Evolutionary conservation across 768 basidiomycete genomes (phyloP), one percentile per base, ranked within the genome.

Genomic region (Termitomyces sp.): DNA sequence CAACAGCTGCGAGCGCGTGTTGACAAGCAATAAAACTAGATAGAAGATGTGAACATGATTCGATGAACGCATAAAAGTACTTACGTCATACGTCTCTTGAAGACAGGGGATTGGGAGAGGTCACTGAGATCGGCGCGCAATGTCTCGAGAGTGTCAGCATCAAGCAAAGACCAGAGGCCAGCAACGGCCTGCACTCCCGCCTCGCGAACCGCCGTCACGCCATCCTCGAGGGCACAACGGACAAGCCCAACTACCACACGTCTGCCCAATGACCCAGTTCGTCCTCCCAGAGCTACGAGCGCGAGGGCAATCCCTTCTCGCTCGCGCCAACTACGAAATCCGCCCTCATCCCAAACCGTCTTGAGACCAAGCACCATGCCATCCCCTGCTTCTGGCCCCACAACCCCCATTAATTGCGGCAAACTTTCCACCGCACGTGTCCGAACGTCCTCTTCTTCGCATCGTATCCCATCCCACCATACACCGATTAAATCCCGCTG

Each of bases 121-220:
- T 68, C 65, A 42, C 71, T 63, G 41, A 87, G 66, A 58, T 80
- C 77, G 36, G 64, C 60, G 41, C 70, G 71, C 46, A 87, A 67
- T 54, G 62, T 69, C 46, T 72, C 70, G 7, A 77, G 61, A 54
- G 73, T 68, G 55, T 65, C 66, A 34, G 28, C 10, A 5, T 54
- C 47, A 10, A 54, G 45, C 22, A 36, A 9, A 26, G 37, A 26
- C 57, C 57, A 58, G 3, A 58, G 13, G 5, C 57, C 52, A 8
- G 52, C 37, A 29, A 61, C 93, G 72, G 68, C 92, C 90, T 64
- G 75, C 74, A 39, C 79, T 1, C 87, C 90, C 39, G 84, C 81
- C 65, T 92, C 90, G 54, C 95, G 77, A 4, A 98, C 93, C 36
- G 88, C 85, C n/a, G 92, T 88, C 54, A 92, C 90, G 18, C 73